Evolutionary conservation across 768 basidiomycete genomes (phyloP).

Genomic region (Hericium erinaceus): DNA sequence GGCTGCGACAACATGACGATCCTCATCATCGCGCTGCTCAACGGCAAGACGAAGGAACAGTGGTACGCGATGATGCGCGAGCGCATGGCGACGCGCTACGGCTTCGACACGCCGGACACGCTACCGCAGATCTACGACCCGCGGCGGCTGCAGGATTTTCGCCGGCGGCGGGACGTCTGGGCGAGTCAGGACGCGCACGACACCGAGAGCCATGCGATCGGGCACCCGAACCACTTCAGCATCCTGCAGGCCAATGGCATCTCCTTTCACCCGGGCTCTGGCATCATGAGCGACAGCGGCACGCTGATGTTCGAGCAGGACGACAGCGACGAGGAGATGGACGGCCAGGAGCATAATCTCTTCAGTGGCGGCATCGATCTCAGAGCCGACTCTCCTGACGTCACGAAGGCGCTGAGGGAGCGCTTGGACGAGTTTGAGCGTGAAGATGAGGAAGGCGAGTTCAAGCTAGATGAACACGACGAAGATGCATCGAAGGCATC

Average conservation of each 20-base stretch:
- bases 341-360: conserved; percentile 12
- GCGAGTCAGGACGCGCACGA: conserved; percentile 33
- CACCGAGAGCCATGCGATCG: background rate
- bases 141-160: conserved; percentile 54
- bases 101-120: conserved; percentile 66
- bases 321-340: conserved; percentile 56
- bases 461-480: conserved; percentile 20
- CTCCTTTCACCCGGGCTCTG: conserved; percentile 48
- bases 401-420: conserved; percentile 46
- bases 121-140: conserved; percentile 71
- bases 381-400: conserved; percentile 31
- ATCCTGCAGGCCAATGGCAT: conserved; percentile 38
- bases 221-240: background rate
- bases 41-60: conserved; percentile 80
- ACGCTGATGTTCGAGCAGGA: conserved; percentile 52
- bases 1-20: conserved; percentile 99
- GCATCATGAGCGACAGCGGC: conserved; percentile 39
- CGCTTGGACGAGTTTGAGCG: conserved; percentile 57
- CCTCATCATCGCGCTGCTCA: conserved; percentile 78
- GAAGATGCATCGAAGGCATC: conserved; percentile 16
- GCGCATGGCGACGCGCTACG: conserved; percentile 66
- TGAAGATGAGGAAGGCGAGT: conserved; percentile 22
- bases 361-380: background rate
- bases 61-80: conserved; percentile 89
- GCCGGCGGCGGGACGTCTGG: conserved; percentile 48